phyloP scores from a whole-genome alignment of 2,329 filamentous ascomycete genomes.

The Hypoxylon sp. region DNA sequence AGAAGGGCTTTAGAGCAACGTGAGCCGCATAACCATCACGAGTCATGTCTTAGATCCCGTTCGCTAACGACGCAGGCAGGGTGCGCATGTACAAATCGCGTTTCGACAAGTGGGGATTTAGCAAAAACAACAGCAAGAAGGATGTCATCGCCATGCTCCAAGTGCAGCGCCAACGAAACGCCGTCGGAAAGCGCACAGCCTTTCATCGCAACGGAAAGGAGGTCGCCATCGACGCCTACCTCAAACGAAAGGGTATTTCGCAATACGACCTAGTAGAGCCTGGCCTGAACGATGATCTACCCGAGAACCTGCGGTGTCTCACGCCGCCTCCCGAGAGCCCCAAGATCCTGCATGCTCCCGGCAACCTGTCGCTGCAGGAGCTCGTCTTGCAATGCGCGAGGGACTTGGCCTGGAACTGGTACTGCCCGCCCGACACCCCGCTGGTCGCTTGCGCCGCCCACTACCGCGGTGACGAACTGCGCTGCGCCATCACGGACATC shows the following conservation, averaged over 20 bases:
- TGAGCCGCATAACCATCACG: slow-evolving; percentile 43
- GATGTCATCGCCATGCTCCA: slow-evolving; percentile 60
- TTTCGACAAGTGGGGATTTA: slow-evolving; percentile 63
- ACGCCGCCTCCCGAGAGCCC: slow-evolving; percentile 43
- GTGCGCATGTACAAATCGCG: slow-evolving; percentile 65
- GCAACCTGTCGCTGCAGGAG: slow-evolving; percentile 42
- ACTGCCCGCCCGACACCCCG: slow-evolving; percentile 41
- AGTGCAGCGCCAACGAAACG: slow-evolving; percentile 61
- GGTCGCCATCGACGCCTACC: slow-evolving; percentile 60
- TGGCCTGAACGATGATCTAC: slow-evolving; percentile 39
- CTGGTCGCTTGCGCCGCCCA: slow-evolving; percentile 39
- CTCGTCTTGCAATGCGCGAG: slow-evolving; percentile 41
- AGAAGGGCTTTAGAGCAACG: slow-evolving; percentile 59
- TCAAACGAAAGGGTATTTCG: slow-evolving; percentile 61
- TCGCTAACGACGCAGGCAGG: slow-evolving; percentile 44
- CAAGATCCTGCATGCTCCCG: slow-evolving; percentile 34
- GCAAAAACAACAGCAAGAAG: slow-evolving; percentile 63
- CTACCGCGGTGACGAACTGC: slow-evolving; percentile 41
- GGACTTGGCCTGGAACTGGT: slow-evolving; percentile 43
- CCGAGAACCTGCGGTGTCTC: slow-evolving; percentile 41
- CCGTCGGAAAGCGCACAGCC: slow-evolving; percentile 60
- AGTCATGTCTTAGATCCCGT: slow-evolving; percentile 3
- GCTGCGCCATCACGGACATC: slow-evolving; percentile 44
- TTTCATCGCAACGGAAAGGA: slow-evolving; percentile 62
- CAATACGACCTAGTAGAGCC: slow-evolving; percentile 56